Evolutionary conservation across 495 filamentous ascomycete genomes (phyloP).

Genomic region (Rhizodiscina lignyota): DNA sequence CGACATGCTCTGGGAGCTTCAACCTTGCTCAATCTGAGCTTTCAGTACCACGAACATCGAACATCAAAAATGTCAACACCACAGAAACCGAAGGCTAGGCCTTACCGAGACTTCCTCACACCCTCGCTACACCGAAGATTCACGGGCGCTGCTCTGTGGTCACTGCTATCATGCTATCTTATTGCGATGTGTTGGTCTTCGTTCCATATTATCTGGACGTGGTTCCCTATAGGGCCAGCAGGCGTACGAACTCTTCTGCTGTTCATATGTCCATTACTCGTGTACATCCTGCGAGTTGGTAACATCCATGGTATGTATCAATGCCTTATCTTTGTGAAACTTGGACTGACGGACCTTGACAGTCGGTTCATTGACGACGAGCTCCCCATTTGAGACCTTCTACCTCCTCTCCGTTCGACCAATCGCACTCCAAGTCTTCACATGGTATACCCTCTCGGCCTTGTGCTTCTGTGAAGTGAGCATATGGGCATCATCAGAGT

Average conservation of each 20-base stretch:
- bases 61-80: too few species aligned
- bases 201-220: slow-evolving; percentile 44
- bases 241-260: slow-evolving; percentile 57
- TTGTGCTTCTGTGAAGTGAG: slow-evolving; percentile 72
- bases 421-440: slow-evolving; percentile 26
- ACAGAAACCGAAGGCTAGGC: slow-evolving; percentile 29
- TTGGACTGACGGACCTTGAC: slow-evolving; percentile 2
- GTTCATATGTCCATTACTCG: slow-evolving; percentile 45
- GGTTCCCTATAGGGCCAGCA: slow-evolving; percentile 65
- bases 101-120: slow-evolving; percentile 81
- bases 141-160: slow-evolving; percentile 52
- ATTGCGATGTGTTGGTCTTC: too few species aligned
- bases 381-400: slow-evolving; percentile 48
- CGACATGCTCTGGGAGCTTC: too few species aligned
- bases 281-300: slow-evolving; percentile 72
- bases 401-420: slow-evolving; percentile 24
- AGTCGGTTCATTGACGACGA: slow-evolving; percentile 51
- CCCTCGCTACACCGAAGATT: slow-evolving; percentile 80
- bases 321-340: neutral
- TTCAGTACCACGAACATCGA: too few species aligned
- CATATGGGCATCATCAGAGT: slow-evolving; percentile 52
- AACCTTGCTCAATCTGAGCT: too few species aligned
- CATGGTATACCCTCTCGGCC: slow-evolving; percentile 45
- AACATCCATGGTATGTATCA: slow-evolving; percentile 54
- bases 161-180: slow-evolving; percentile 51